phyloP scores from a whole-genome alignment of 2,329 filamentous ascomycete species.

The Penicillium polonicum region DNA sequence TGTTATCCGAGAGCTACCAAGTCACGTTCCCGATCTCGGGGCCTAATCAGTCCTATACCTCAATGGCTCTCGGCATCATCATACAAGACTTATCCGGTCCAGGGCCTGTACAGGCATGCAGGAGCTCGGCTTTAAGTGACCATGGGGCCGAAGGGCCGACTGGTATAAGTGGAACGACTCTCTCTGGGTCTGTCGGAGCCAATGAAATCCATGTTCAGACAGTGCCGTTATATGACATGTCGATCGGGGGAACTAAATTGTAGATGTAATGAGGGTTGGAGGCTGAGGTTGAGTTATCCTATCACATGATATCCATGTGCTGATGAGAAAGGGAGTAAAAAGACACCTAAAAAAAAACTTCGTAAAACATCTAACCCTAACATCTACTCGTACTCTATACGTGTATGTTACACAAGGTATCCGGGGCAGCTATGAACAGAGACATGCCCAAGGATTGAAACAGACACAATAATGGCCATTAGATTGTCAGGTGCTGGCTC shows the following conservation, averaged over 20 bases:
- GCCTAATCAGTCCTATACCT: background rate
- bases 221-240: background rate
- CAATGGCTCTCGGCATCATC: too few species aligned
- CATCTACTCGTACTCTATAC: slow-evolving; percentile 4
- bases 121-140: background rate
- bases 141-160: background rate
- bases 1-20: slow-evolving; percentile 24
- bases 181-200: background rate
- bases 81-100: background rate
- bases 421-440: slow-evolving; percentile 1
- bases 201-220: background rate
- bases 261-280: background rate
- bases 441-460: background rate
- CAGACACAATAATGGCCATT: background rate
- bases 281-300: background rate
- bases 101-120: background rate
- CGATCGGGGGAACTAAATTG: background rate
- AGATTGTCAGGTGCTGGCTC: slow-evolving; percentile 23
- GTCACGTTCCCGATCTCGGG: background rate
- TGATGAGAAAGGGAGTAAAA: too few species aligned
- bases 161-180: background rate
- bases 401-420: slow-evolving; percentile 1
- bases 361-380: slow-evolving; percentile 1
- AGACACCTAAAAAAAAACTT: background rate
- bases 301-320: background rate